These are phyloP conservation scores for Penicillium alfredii DNA, from an alignment of 495 filamentous ascomycete genomes.

Conservation along the genomic window DNA sequence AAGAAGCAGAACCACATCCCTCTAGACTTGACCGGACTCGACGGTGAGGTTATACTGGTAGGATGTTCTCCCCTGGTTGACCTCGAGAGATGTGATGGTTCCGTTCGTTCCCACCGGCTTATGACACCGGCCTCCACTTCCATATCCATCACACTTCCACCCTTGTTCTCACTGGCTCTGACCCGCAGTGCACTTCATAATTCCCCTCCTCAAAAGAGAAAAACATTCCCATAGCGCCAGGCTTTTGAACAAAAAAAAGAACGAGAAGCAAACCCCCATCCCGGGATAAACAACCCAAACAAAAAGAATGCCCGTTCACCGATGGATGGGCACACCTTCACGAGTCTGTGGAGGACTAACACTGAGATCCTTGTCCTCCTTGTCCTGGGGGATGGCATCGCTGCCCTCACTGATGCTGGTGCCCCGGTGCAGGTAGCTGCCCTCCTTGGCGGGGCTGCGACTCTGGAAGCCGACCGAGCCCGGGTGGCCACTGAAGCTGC, in stretches of 20 bases:
- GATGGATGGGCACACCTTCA: constrained; percentile 61
- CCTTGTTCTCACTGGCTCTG: constrained; percentile 14
- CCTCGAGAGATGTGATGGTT: too few relatives aligned
- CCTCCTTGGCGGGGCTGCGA: constrained; percentile 82
- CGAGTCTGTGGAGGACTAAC: constrained; percentile 43
- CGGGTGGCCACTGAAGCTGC: constrained; percentile 41
- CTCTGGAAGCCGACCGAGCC: constrained; percentile 49
- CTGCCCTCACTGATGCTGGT: constrained; percentile 66
- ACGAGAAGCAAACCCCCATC: constrained; percentile 10
- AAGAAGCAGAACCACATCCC: too few relatives aligned
- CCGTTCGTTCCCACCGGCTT: too few relatives aligned
- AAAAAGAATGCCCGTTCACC: constrained; percentile 21
- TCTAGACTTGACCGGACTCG: too few relatives aligned
- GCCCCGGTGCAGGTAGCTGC: constrained; percentile 71
- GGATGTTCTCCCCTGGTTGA: too few relatives aligned
- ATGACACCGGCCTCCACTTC: too few relatives aligned
- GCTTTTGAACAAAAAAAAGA: constrained; percentile 32
- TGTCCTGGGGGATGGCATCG: constrained; percentile 23
- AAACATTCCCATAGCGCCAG: constrained; percentile 36
- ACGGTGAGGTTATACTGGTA: too few relatives aligned
- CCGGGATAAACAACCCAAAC: constrained; percentile 7
- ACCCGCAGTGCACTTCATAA: constrained; percentile 21
- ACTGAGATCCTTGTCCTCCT: constrained; percentile 33
- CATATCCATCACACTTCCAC: neutral
- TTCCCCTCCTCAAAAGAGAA: constrained; percentile 12